Conservation (phyloP, 106 monocot species). For the Cymbidium sinense region DNA sequence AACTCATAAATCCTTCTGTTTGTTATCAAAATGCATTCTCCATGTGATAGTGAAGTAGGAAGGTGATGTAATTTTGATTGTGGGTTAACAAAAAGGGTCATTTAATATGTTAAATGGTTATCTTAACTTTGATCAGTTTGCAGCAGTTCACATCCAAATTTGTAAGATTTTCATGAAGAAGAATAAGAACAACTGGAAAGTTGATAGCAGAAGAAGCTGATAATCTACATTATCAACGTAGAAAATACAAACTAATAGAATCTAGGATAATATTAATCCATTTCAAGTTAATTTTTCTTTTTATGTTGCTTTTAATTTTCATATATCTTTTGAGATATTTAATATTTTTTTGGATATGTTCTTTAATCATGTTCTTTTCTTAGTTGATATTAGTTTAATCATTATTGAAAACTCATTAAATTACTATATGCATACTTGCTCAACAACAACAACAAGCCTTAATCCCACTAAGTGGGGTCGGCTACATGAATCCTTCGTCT, state of each 20-base stretch:
- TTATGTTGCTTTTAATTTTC: neutral
- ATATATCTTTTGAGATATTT: neutral
- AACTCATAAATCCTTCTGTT: neutral
- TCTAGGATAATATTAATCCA: neutral
- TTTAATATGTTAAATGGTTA: neutral
- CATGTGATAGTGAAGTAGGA: neutral
- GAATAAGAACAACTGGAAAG: neutral
- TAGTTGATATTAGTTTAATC: neutral
- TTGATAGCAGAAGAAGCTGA: neutral
- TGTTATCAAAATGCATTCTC: neutral
- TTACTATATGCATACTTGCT: neutral
- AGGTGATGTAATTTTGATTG: neutral
- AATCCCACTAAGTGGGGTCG: no score
- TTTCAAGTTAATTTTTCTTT: neutral
- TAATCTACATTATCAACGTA: neutral
- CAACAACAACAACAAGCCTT: no score
- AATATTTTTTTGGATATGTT: neutral
- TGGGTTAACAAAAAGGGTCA: neutral
- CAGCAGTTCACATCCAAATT: neutral
- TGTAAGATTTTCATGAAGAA: neutral
- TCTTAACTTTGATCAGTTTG: neutral
- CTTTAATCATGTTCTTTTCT: neutral
- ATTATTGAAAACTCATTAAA: neutral
- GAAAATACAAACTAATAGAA: neutral
- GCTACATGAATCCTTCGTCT: no score